Conservation (phyloP, 2,329 filamentous ascomycete species). For the Cytospora mali region DNA sequence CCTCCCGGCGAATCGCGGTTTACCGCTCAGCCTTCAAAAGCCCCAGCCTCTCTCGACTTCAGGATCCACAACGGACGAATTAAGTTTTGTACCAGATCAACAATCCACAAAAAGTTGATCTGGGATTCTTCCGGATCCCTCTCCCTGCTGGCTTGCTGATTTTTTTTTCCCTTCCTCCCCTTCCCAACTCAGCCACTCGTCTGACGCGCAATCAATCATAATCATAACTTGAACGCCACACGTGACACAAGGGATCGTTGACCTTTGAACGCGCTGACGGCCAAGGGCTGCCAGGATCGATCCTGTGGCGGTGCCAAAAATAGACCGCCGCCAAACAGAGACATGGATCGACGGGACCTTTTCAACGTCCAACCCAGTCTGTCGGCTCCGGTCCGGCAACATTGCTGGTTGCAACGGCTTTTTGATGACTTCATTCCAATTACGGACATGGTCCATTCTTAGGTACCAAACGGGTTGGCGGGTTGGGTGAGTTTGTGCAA, state of each 20-base stretch:
- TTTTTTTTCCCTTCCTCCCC: no score
- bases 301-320: conserved; percentile 12
- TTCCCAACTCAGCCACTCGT: conserved; percentile 8
- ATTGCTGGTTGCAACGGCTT: background rate
- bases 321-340: conserved; percentile 28
- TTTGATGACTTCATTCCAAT: background rate
- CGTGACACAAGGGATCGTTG: conserved; percentile 1
- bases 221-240: conserved; percentile 6
- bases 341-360: background rate
- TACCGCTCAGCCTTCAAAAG: background rate
- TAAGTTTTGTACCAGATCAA: no score
- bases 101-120: no score
- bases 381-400: background rate
- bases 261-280: background rate
- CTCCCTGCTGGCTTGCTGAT: no score
- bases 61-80: background rate
- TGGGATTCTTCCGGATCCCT: background rate
- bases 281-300: no score
- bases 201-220: background rate
- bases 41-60: background rate
- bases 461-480: background rate
- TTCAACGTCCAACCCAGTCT: background rate
- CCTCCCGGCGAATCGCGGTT: conserved; percentile 6
- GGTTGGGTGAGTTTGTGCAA: background rate
- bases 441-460: background rate